phyloP scores from a whole-genome alignment of 2,329 filamentous ascomycete species.

The Triangularia verruculosa region DNA sequence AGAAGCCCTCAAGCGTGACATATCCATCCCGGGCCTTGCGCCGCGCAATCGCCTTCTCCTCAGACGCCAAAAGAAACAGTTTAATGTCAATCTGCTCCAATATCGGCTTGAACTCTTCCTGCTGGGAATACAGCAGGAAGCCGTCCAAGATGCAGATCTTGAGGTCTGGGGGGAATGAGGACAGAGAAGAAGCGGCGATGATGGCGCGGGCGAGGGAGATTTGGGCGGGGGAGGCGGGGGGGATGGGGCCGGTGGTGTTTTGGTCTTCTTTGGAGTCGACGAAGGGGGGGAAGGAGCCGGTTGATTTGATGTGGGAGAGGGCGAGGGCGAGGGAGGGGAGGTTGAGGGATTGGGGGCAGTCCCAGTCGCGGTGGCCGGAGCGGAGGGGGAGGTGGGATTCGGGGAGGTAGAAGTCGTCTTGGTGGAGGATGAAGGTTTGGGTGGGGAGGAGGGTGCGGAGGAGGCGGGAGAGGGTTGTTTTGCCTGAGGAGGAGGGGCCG shows the following conservation, averaged over 20 bases:
- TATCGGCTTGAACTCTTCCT: slow-evolving; percentile 47
- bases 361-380: slow-evolving; percentile 78
- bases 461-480: slow-evolving; percentile 86
- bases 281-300: slow-evolving; percentile 60
- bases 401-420: slow-evolving; percentile 92
- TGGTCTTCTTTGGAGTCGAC: slow-evolving; percentile 59
- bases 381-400: slow-evolving; percentile 62
- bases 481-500: slow-evolving; percentile 88
- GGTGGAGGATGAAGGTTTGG: slow-evolving; percentile 79
- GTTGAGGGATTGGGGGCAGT: slow-evolving; percentile 77
- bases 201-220: slow-evolving; percentile 46
- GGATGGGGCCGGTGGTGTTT: slow-evolving; percentile 57
- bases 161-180: background rate
- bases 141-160: slow-evolving; percentile 76
- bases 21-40: slow-evolving; percentile 71
- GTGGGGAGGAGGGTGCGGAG: slow-evolving; percentile 77
- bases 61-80: slow-evolving; percentile 72
- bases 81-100: slow-evolving; percentile 67
- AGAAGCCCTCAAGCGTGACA: slow-evolving; percentile 84
- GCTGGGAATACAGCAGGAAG: slow-evolving; percentile 72
- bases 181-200: slow-evolving; percentile 27
- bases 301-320: slow-evolving; percentile 65
- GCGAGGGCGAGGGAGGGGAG: slow-evolving; percentile 64
- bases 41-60: slow-evolving; percentile 59
- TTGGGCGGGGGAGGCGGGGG: slow-evolving; percentile 48